These are phyloP conservation scores for Babesia ovis DNA, from an alignment of 169 alveolate species.

Conservation along the genomic window DNA sequence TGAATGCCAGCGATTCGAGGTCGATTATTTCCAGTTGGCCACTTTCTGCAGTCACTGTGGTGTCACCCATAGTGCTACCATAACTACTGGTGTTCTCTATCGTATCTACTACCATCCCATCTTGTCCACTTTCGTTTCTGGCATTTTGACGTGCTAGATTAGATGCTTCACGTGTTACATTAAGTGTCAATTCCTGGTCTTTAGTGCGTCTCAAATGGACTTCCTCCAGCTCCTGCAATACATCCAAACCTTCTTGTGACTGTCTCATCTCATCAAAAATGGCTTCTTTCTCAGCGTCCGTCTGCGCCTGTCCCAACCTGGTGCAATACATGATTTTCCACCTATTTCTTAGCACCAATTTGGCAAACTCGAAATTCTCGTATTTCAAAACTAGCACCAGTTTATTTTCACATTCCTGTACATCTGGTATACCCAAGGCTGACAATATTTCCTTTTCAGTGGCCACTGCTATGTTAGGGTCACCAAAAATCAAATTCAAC, in stretches of 20 bases:
- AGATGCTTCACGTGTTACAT: conserved; percentile 82
- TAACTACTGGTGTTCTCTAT: conserved; percentile 12
- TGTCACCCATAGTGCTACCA: not conserved
- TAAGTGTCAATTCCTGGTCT: conserved; percentile 78
- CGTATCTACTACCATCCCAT: conserved; percentile 26
- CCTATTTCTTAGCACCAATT: conserved; percentile 82
- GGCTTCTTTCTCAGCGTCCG: conserved; percentile 85
- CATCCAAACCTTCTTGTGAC: conserved; percentile 84
- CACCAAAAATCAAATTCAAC: conserved; percentile 81
- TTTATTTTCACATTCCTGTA: conserved; percentile 93
- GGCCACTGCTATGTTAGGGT: conserved; percentile 82
- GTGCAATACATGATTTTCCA: conserved; percentile 91
- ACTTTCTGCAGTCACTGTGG: conserved; percentile 33
- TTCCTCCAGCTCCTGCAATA: conserved; percentile 82
- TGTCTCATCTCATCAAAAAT: conserved; percentile 80
- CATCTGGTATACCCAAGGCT: conserved; percentile 79
- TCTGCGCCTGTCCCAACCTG: conserved; percentile 91
- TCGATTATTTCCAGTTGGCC: conserved; percentile 42
- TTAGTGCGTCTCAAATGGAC: conserved; percentile 73
- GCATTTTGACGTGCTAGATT: conserved; percentile 61
- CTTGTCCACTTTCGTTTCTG: conserved; percentile 5
- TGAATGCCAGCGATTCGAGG: conserved; percentile 81
- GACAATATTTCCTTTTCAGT: conserved; percentile 87
- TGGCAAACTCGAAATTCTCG: conserved; percentile 91
- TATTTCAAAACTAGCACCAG: conserved; percentile 86